Evolutionary conservation across 192 early-diverging fungal species (phyloP), one percentile per base, ranked within the genome.

Genomic region (Podila epicladia): DNA sequence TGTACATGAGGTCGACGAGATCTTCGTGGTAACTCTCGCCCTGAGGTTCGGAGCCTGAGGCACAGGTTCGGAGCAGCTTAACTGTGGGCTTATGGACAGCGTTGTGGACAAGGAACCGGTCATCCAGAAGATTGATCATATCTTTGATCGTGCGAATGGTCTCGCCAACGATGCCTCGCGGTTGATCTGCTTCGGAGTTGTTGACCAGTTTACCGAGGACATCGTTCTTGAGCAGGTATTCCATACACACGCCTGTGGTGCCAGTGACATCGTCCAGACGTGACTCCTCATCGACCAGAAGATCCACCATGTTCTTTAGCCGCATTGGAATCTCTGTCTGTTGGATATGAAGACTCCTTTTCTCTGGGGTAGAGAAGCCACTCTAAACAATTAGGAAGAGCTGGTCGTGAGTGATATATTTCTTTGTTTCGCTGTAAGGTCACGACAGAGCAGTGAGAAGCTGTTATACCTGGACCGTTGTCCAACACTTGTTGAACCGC

Each of bases 31-130:
- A 89, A 19, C 68, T 68, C 51, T 85, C 87, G 32, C 85, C 84
- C 33, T 88, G 86, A 19, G 64, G 76, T 32, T 89, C 84, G 26
- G 62, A 53, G 65, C 87, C 82, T 13, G 84, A 74, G n/a, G 92
- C 86, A 83, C 91, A 93, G 57, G 82, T 85, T 31, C 91, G 86
- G 24, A 98, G 85, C 70, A 98, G 73, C 38, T 90, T 89, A 31
- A 95, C 88, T 1, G 93, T 90, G 6, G 96, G 96, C 58, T 93
- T 91, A 82, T 98, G 95, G 24, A 98, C 90, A 19, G 94, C 91
- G 64, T 93, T 93, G 69, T 98, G 97, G 24, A 96, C 93, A 33
- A 98, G 85, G 75, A 97, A 94, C 53, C 94, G 91, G 70, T 95
- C 92, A 66, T 97, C 95, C 13, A 97, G 83, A 49, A 98, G 77